Conservation (phyloP, 148 eudicot genomes). For the Rhododendron molle region DNA sequence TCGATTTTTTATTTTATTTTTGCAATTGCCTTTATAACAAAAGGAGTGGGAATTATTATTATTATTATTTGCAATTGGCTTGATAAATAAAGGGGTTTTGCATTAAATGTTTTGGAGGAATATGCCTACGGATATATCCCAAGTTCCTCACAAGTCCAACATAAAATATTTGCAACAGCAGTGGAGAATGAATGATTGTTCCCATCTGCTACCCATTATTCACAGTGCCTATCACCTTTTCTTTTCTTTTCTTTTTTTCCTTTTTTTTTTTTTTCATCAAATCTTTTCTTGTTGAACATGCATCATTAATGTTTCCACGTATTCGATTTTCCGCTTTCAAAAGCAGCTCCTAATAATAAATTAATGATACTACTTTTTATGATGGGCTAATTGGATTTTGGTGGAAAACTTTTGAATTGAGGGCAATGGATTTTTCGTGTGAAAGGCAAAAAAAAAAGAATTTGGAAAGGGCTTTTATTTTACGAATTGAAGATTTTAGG, state of each 20-base stretch:
- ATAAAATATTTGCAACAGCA: not conserved
- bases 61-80: not conserved
- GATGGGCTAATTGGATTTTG: not conserved
- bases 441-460: too few species aligned
- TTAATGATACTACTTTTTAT: too few species aligned
- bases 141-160: not conserved
- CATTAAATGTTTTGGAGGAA: not conserved
- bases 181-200: not conserved
- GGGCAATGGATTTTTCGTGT: not conserved
- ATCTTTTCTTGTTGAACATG: not conserved
- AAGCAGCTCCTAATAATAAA: not conserved
- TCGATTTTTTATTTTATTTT: too few species aligned
- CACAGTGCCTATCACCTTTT: not conserved
- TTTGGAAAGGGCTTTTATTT: too few species aligned
- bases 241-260: accelerated
- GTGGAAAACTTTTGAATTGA: not conserved
- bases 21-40: not conserved
- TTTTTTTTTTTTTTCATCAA: not conserved
- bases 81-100: not conserved
- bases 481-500: not conserved
- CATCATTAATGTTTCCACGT: not conserved
- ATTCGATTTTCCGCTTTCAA: not conserved
- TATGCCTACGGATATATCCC: not conserved
- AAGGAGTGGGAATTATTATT: not conserved
- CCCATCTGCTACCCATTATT: not conserved